These are phyloP conservation scores for Oryza brachyantha DNA, from an alignment of 176 grass and related monocot species.

Conservation along the genomic window DNA sequence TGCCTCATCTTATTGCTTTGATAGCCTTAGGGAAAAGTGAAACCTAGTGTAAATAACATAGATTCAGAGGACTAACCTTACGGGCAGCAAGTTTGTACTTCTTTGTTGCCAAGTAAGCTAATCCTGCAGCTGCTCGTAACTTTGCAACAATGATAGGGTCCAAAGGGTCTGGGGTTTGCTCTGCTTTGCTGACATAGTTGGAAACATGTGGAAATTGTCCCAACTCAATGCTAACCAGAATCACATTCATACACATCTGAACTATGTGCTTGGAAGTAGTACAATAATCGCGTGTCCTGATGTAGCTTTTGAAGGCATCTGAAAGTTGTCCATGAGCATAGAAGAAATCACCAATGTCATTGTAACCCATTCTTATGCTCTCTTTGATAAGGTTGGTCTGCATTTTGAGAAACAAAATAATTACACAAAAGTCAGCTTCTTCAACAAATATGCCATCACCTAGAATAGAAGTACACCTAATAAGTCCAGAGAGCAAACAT, in stretches of 20 bases:
- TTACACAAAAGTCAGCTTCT: background rate
- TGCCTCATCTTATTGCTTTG: background rate
- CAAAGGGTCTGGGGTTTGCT: slow-evolving; percentile 65
- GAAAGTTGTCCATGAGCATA: slow-evolving; percentile 80
- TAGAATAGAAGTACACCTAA: background rate
- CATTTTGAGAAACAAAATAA: slow-evolving; percentile 29
- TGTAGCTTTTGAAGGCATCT: slow-evolving; percentile 93
- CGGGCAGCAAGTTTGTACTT: slow-evolving; percentile 96
- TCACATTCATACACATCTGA: slow-evolving; percentile 98
- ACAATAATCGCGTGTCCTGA: slow-evolving; percentile 94
- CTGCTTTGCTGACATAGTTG: slow-evolving; percentile 94
- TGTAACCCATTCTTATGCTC: slow-evolving; percentile 99
- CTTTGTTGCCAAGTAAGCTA: slow-evolving; percentile 80
- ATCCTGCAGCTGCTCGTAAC: slow-evolving; percentile 75
- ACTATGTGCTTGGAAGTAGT: slow-evolving; percentile 97
- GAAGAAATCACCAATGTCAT: slow-evolving; percentile 91
- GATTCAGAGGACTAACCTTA: slow-evolving; percentile 55
- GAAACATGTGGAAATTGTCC: slow-evolving; percentile 79
- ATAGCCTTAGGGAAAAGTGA: background rate
- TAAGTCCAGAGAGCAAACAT: background rate
- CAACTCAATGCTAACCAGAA: slow-evolving; percentile 89
- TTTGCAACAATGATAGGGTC: slow-evolving; percentile 55
- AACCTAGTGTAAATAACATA: background rate
- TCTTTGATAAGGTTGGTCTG: slow-evolving; percentile 98
- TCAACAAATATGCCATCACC: background rate